phyloP scores from a whole-genome alignment of 2,329 filamentous ascomycete species.

The Polytolypa hystricis region DNA sequence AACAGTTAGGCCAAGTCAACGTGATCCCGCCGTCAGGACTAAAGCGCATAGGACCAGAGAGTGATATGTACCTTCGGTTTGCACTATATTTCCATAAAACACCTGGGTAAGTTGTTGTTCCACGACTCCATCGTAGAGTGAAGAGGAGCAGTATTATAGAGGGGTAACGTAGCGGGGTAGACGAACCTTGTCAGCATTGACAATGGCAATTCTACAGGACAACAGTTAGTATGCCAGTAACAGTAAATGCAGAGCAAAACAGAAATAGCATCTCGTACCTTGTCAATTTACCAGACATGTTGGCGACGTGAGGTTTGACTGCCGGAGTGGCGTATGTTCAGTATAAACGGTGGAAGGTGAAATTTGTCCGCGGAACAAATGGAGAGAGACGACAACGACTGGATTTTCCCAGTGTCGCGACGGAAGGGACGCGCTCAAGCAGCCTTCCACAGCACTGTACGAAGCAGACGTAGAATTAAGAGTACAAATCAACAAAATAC shows the following conservation, averaged over 20 bases:
- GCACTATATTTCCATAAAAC: conserved; percentile 47
- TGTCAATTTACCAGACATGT: conserved; percentile 88
- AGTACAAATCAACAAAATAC: neutral
- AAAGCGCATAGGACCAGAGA: neutral
- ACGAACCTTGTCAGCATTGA: conserved; percentile 90
- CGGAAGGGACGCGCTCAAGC: too few species aligned
- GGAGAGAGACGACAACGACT: neutral
- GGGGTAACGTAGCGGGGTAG: conserved; percentile 32
- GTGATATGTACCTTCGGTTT: conserved; percentile 63
- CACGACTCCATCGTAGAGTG: conserved; percentile 27
- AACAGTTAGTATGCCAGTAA: conserved; percentile 12
- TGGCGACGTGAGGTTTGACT: conserved; percentile 21
- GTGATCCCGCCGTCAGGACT: neutral
- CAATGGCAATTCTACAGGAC: conserved; percentile 77
- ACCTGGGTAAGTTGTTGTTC: conserved; percentile 5
- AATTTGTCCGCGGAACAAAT: neutral
- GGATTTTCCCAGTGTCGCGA: too few species aligned
- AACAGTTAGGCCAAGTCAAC: neutral
- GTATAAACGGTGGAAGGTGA: neutral
- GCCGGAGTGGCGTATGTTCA: neutral
- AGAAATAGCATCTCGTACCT: conserved; percentile 61
- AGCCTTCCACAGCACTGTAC: neutral
- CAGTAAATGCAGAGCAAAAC: conserved; percentile 5
- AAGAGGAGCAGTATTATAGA: conserved; percentile 17
- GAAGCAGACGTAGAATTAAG: neutral